Conservation (phyloP, 176 grass and related monocot species). For the Aegilops sharonensis region DNA sequence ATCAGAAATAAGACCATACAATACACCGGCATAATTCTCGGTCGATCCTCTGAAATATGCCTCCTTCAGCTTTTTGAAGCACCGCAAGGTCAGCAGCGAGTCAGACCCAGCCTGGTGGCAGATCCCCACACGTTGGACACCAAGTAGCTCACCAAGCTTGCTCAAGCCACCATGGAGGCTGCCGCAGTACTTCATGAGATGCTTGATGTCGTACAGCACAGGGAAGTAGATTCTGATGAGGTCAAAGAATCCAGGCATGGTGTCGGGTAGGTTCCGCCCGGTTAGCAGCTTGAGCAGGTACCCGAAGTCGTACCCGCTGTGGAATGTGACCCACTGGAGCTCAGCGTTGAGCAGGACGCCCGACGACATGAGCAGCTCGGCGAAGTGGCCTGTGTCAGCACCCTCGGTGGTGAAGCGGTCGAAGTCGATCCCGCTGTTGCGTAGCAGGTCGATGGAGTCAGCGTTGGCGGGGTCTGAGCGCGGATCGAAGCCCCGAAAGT, state of each 20-base stretch:
- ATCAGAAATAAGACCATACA: conserved; percentile 64
- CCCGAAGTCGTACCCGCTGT: conserved; percentile 75
- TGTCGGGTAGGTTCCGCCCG: conserved; percentile 48
- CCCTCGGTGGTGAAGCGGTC: conserved; percentile 46
- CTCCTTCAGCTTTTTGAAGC: conserved; percentile 54
- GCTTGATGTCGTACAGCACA: conserved; percentile 72
- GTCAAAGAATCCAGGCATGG: conserved; percentile 37
- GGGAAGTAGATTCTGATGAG: conserved; percentile 67
- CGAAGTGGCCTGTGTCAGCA: conserved; percentile 49
- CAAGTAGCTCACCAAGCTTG: conserved; percentile 53
- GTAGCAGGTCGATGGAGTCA: conserved; percentile 69
- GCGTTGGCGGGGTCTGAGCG: conserved; percentile 36
- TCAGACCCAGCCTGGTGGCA: conserved; percentile 80
- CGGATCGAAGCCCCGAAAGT: conserved; percentile 70
- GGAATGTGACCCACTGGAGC: conserved; percentile 72
- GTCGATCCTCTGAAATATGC: conserved; percentile 33
- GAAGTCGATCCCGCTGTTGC: conserved; percentile 63
- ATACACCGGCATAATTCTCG: conserved; percentile 61
- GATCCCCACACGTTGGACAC: conserved; percentile 51
- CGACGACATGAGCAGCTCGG: conserved; percentile 74
- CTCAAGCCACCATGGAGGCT: conserved; percentile 66
- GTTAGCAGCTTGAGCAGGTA: conserved; percentile 74
- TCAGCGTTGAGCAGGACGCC: conserved; percentile 61
- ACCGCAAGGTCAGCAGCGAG: conserved; percentile 48
- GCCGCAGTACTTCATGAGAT: conserved; percentile 71